Base-by-base conservation (phyloP, 495 filamentous ascomycete species). In the Lindgomyces ingoldianus region DNA sequence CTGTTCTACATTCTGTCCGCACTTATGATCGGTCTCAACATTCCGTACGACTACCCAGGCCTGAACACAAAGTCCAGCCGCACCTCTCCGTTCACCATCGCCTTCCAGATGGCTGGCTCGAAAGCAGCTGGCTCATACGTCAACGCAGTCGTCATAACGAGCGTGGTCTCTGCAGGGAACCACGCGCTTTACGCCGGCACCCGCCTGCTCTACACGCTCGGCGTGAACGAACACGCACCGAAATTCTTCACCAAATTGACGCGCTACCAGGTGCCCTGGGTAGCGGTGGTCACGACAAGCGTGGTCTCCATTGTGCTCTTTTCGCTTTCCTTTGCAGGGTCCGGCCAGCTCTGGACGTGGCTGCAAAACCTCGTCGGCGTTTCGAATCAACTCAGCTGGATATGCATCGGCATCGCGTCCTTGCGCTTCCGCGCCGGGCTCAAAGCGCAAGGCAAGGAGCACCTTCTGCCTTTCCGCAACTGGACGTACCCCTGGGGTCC, bases 1-100 rank as follows among this genome's bases (percentile, higher is more conserved):
- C 81, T 94, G 76, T 94, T 96, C 81, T 94, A 94, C 75, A 57
- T 83, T 47, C 71, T 82, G 8, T 81, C 80, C 1, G 75, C 81
- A 42, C 61, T 83, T 0, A 72, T 83, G 44, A 70, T 82, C 57
- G 80, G 80, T 19, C 75, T 85, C 1, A 84, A 84, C 55, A 76
- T 84, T 1, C 81, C 81, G 4, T 84, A 84, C 74, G 80, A 75
- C 67, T 78, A 79, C 54, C 78, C 79, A 0, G 74, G 67, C 18
- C 76, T 84, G 6, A 50, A 76, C 0, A 64, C 69, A 42, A 76
- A 76, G 16, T 50, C 74, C 42, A 76, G 77, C 14, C 65, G 70
- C 44, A 81, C 76, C 65, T 81, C 79, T 10, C 81, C 81, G 0
- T 84, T 84, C 69, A 83, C 80, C 16, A 76, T 84, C 25, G 80